Evolutionary conservation across 768 basidiomycete genomes (phyloP).

Genomic region (Russula emetica): DNA sequence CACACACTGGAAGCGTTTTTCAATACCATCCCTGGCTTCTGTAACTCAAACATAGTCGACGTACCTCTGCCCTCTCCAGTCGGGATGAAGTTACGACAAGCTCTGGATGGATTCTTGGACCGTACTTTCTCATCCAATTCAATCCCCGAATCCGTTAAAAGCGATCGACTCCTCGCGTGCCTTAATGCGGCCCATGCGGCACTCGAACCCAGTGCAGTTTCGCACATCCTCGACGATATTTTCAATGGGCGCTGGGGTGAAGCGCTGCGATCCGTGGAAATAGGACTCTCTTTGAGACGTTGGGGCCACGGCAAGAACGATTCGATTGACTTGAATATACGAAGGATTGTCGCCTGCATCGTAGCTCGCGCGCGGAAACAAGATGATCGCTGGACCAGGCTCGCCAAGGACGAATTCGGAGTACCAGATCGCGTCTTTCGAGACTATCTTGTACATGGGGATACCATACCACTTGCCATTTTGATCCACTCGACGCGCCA

Average conservation of each 20-base stretch:
- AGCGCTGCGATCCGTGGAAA: background rate
- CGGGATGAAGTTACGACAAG: background rate
- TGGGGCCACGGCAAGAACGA: background rate
- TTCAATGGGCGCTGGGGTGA: background rate
- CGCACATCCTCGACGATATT: background rate
- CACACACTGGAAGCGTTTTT: slow-evolving; percentile 6
- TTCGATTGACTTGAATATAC: background rate
- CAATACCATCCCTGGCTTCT: slow-evolving; percentile 8
- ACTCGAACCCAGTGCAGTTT: background rate
- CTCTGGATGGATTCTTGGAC: background rate
- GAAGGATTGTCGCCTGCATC: background rate
- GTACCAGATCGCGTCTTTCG: background rate
- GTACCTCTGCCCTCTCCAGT: background rate
- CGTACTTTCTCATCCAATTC: background rate
- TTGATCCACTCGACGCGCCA: background rate
- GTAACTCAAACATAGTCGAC: background rate
- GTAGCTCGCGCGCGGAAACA: background rate
- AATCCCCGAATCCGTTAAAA: background rate
- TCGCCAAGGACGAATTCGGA: background rate
- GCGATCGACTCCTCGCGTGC: background rate
- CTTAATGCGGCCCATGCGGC: background rate
- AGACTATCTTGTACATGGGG: background rate
- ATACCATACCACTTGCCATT: slow-evolving; percentile 2
- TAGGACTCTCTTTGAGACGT: background rate
- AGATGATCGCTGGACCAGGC: background rate